Percentiles rank a stretch among this genome's conserved stretches.
These are phyloP conservation scores for Samsoniella hepiali DNA, from an alignment of 2,329 filamentous ascomycete species.

Conservation along the genomic window DNA sequence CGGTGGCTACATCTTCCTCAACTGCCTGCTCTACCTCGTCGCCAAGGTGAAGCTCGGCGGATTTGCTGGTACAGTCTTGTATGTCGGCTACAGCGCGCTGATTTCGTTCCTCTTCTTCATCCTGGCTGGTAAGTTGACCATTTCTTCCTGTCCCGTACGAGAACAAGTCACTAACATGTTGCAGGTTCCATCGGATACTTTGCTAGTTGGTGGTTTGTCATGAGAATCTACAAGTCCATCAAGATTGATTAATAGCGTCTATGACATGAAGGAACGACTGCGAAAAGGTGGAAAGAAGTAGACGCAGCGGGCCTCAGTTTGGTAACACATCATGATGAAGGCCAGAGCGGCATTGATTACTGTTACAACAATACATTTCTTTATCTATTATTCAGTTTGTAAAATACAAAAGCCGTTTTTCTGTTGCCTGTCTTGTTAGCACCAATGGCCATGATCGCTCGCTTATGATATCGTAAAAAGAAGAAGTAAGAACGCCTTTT, in stretches of 20 bases:
- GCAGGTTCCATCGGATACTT: constrained; percentile 93
- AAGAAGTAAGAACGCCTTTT: not conserved
- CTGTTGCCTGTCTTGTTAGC: not conserved
- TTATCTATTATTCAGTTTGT: constrained; percentile 17
- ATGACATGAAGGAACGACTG: not conserved
- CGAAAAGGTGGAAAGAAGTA: not conserved
- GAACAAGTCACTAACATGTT: constrained; percentile 21
- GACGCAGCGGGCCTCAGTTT: not conserved
- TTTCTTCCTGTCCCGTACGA: not conserved
- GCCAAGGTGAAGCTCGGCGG: constrained; percentile 83
- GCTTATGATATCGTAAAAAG: constrained; percentile 2
- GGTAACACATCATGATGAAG: constrained; percentile 11
- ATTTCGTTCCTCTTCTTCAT: constrained; percentile 92
- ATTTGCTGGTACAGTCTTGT: constrained; percentile 82
- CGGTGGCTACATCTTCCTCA: constrained; percentile 86
- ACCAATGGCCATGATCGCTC: constrained; percentile 9
- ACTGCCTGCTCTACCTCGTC: constrained; percentile 86
- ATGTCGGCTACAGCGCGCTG: constrained; percentile 87
- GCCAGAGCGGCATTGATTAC: constrained; percentile 11
- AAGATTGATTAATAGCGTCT: constrained; percentile 73
- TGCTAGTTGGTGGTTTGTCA: constrained; percentile 88
- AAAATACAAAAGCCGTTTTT: constrained; percentile 13
- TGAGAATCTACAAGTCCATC: constrained; percentile 94
- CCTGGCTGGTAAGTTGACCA: constrained; percentile 70
- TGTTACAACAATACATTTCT: constrained; percentile 13